phyloP scores from a whole-genome alignment of 768 basidiomycete genomes.

The Exidia glandulosa region DNA sequence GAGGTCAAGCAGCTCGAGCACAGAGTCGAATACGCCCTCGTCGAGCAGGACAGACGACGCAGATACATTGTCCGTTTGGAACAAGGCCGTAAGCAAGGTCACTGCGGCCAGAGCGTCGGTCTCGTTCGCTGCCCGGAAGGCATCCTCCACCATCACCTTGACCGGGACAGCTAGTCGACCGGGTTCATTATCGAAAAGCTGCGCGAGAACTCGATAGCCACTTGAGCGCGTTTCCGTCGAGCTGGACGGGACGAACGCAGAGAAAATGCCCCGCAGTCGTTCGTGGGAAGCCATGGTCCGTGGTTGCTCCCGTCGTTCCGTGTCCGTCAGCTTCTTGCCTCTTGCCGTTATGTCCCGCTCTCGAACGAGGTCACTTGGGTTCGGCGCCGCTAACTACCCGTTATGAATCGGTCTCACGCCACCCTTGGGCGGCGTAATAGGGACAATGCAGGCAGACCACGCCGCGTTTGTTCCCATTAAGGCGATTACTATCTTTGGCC shows the following conservation, averaged over 20 bases:
- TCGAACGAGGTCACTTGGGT: no score
- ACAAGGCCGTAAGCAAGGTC: conserved; percentile 64
- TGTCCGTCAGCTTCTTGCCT: no score
- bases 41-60: conserved; percentile 54
- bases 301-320: no score
- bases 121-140: not conserved
- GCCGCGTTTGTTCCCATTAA: no score
- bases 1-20: conserved; percentile 66
- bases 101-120: conserved; percentile 32
- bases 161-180: not conserved
- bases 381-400: no score
- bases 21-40: conserved; percentile 50
- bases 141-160: not conserved
- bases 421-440: no score
- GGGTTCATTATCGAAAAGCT: not conserved
- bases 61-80: conserved; percentile 67
- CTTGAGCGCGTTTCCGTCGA: not conserved
- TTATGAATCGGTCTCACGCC: no score
- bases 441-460: no score
- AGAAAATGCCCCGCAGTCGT: not conserved
- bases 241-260: not conserved
- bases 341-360: no score
- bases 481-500: no score
- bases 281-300: not conserved
- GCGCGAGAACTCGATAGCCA: not conserved